Conservation (phyloP, 371 early-diverging fungal genomes). For the Mortierella sp. region DNA sequence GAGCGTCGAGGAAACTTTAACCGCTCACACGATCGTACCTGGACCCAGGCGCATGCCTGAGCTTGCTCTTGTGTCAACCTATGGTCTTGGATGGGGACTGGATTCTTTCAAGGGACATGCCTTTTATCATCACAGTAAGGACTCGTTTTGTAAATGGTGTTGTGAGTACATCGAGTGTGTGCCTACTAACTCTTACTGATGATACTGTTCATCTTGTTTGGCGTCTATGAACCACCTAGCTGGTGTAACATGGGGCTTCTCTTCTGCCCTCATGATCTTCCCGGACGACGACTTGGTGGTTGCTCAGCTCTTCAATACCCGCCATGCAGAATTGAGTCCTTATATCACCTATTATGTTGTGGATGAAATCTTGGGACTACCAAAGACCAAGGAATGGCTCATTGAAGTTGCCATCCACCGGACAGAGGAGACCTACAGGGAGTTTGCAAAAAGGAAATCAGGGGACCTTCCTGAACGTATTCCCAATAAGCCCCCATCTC, state of each 20-base stretch:
- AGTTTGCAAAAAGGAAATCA: neutral
- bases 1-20: neutral
- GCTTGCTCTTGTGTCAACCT: constrained; percentile 1
- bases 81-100: constrained; percentile 20
- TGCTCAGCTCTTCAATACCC: constrained; percentile 4
- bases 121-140: constrained; percentile 21
- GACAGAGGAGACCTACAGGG: neutral
- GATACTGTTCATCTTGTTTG: too few species aligned
- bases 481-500: constrained; percentile 15
- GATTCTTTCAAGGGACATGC: constrained; percentile 21
- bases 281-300: constrained; percentile 19
- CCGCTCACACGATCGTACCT: neutral
- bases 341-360: neutral
- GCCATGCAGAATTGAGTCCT: neutral
- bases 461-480: constrained; percentile 10
- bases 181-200: neutral
- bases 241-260: constrained; percentile 7
- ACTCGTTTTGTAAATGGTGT: neutral
- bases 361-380: constrained; percentile 18
- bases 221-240: neutral
- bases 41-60: neutral
- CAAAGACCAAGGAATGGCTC: constrained; percentile 27
- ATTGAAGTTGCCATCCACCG: neutral
- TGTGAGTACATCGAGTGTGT: neutral
- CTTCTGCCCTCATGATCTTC: constrained; percentile 1